Evolutionary conservation across 1,284 basidiomycete species (phyloP).

Genomic region (Ustilago sp.): DNA sequence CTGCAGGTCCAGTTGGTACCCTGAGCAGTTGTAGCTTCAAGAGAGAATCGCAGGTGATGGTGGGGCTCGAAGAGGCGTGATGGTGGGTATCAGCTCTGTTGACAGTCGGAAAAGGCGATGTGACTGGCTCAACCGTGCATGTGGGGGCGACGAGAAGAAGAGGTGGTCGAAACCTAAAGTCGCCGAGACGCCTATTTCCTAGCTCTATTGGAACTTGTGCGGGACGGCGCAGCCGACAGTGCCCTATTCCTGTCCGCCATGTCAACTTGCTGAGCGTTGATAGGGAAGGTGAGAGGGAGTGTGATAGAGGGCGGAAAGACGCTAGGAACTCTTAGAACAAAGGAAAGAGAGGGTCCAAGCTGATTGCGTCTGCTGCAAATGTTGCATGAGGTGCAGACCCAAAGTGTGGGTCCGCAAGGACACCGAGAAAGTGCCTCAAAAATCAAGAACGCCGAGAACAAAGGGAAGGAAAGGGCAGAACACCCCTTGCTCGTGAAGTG

Average conservation of each 20-base stretch:
- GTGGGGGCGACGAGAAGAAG: not conserved
- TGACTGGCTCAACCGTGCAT: slow-evolving; percentile 1
- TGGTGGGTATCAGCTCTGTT: not conserved
- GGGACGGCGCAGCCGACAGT: not conserved
- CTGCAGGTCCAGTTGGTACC: slow-evolving; percentile 5
- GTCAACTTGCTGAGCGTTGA: not conserved
- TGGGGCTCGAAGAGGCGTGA: not conserved
- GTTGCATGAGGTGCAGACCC: slow-evolving; percentile 18
- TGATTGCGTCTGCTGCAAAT: slow-evolving; percentile 2
- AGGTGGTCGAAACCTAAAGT: not conserved
- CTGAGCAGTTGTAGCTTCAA: not conserved
- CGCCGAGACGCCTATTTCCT: not conserved
- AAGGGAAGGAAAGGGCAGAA: slow-evolving; percentile 8
- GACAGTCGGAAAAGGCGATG: slow-evolving; percentile 3
- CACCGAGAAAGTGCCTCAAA: slow-evolving; percentile 6
- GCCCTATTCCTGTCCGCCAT: not conserved
- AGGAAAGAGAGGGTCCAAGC: slow-evolving; percentile 22
- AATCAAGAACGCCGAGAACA: slow-evolving; percentile 8
- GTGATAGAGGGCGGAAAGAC: not conserved
- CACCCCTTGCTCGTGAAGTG: not conserved
- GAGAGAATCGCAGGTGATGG: not conserved
- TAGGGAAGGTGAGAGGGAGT: not conserved
- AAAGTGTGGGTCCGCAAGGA: slow-evolving; percentile 8
- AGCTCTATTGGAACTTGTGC: not conserved
- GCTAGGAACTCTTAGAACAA: slow-evolving; percentile 11